phyloP scores from a whole-genome alignment of 2,329 filamentous ascomycete species.

The Pseudogymnoascus pannorum region DNA sequence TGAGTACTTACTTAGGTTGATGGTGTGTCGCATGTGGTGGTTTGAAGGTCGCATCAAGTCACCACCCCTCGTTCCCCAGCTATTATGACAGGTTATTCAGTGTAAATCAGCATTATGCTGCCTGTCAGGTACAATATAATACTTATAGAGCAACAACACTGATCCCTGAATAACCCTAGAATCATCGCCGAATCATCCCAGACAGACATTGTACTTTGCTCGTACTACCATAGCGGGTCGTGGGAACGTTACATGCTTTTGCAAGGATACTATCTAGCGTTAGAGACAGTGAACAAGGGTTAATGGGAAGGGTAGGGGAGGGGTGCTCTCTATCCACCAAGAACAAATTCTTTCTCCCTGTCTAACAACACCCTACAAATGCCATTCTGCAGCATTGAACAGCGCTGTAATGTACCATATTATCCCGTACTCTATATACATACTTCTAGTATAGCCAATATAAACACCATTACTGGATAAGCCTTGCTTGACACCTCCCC shows the following conservation, averaged over 20 bases:
- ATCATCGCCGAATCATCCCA: not conserved
- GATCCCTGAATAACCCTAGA: not conserved
- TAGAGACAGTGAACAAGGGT: not conserved
- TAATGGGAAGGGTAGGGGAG: too few relatives aligned
- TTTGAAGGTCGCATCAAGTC: not conserved
- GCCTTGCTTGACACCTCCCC: not conserved
- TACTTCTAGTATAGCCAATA: not conserved
- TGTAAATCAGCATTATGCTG: not conserved
- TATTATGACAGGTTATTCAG: not conserved
- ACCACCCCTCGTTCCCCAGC: not conserved
- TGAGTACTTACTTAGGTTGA: not conserved
- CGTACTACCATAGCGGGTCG: not conserved
- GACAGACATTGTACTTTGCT: not conserved
- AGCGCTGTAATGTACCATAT: not conserved
- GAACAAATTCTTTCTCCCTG: not conserved
- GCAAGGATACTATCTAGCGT: not conserved
- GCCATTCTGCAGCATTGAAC: not conserved
- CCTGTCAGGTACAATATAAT: not conserved
- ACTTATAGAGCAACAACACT: not conserved
- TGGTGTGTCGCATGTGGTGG: not conserved
- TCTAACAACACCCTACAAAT: not conserved
- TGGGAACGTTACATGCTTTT: conserved; percentile 1
- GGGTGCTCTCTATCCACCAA: not conserved
- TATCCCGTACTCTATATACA: not conserved
- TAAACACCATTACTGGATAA: not conserved